Evolutionary conservation across 306 rosid genomes (phyloP).

Genomic region (Prunus salicina): DNA sequence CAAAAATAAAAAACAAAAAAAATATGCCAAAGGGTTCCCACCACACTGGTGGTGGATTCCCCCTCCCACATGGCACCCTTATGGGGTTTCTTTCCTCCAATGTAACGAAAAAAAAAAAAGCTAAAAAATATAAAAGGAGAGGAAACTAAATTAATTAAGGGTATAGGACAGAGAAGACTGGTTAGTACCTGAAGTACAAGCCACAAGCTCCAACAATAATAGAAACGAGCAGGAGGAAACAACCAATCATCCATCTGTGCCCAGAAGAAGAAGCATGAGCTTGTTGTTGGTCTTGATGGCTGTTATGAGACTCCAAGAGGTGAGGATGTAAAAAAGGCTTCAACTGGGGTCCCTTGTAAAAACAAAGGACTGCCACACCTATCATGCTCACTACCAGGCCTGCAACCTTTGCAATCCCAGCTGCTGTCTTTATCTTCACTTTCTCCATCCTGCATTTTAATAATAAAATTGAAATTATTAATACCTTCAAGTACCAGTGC

Average conservation of each 20-base stretch:
- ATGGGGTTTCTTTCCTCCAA: no score
- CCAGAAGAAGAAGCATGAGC: constrained; percentile 19
- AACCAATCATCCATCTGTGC: constrained; percentile 54
- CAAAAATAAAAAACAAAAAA: no score
- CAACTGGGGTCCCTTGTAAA: constrained; percentile 55
- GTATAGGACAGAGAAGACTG: no score
- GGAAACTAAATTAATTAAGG: no score
- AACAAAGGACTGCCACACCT: constrained; percentile 54
- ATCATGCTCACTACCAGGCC: constrained; percentile 46
- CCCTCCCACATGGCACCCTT: no score
- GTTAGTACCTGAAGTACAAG: constrained; percentile 48
- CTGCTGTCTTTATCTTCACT: constrained; percentile 36
- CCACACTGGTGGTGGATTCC: no score
- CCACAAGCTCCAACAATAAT: constrained; percentile 50
- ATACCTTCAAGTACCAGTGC: no score
- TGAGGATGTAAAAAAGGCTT: constrained; percentile 23
- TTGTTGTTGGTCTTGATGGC: constrained; percentile 21
- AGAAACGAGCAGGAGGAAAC: constrained; percentile 34
- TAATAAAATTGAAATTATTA: no score
- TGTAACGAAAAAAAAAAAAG: no score
- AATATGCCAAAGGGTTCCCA: no score
- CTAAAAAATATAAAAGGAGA: no score
- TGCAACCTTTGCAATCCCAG: constrained; percentile 49
- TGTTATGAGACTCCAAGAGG: constrained; percentile 14
- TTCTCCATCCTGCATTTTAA: constrained; percentile 47